Percentiles rank a stretch among this genome's conserved stretches.
Evolutionary conservation across 2,329 filamentous ascomycete genomes (phyloP).

Genomic region (Trichoderma cornu-damae): DNA sequence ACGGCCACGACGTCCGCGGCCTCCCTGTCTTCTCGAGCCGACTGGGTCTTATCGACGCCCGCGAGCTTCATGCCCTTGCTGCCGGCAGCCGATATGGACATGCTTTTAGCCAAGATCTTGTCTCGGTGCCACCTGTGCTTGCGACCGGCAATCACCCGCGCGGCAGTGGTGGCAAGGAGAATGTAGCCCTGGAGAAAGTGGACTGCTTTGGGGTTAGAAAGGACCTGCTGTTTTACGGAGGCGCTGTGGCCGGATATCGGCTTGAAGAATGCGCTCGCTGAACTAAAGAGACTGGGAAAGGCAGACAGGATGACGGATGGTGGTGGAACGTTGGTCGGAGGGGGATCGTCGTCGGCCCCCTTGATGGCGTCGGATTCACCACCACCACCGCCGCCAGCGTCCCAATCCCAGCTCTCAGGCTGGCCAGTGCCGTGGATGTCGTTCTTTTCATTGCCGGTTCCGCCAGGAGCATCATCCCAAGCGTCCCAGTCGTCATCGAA

Average conservation of each 20-base stretch:
- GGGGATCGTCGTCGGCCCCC: conserved; percentile 39
- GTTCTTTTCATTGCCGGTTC: conserved; percentile 21
- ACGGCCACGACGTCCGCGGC: conserved; percentile 67
- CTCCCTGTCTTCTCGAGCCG: conserved; percentile 78
- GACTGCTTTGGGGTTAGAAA: conserved; percentile 57
- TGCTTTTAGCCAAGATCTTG: conserved; percentile 74
- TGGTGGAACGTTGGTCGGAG: conserved; percentile 83
- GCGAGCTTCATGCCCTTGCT: conserved; percentile 87
- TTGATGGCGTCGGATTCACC: conserved; percentile 24
- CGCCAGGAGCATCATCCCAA: conserved; percentile 43
- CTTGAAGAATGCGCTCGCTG: conserved; percentile 62
- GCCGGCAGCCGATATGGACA: conserved; percentile 75
- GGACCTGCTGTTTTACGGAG: conserved; percentile 56
- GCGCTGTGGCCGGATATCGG: conserved; percentile 55
- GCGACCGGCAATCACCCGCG: conserved; percentile 77
- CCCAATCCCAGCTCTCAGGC: conserved; percentile 47
- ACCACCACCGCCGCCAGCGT: conserved; percentile 38
- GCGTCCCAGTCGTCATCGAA: conserved; percentile 47
- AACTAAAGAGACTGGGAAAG: conserved; percentile 65
- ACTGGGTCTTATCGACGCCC: conserved; percentile 76
- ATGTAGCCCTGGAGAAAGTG: conserved; percentile 62
- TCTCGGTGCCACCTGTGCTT: conserved; percentile 89
- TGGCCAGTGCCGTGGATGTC: conserved; percentile 20
- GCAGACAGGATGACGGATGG: conserved; percentile 75
- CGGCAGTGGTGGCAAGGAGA: conserved; percentile 60